Base-by-base conservation (phyloP, 108 stramenopile genomes). In the Licmophora abbreviata region DNA sequence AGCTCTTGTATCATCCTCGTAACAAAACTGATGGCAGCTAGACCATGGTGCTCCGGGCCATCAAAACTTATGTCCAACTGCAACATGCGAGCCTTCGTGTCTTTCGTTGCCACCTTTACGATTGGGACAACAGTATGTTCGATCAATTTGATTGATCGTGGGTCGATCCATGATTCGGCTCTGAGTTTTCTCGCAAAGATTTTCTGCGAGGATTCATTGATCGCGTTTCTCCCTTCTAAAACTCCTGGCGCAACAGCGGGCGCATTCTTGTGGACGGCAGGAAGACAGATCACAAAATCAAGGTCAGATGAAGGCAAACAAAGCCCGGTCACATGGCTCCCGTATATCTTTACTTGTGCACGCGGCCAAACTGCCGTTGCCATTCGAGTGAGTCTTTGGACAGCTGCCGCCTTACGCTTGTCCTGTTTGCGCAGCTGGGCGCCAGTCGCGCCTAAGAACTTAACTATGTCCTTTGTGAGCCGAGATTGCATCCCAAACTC, bases 221-320 rank as follows among this genome's bases (percentile, higher is more conserved):
- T 92, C 21, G 95, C 95, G 58, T 95, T 95, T 59, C 95, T 65
- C 33, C 95, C 92, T 68, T 95, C 95, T 34, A 95, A 54, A 33
- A 81, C 93, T 35, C 95, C 95, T 8, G 95, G 93, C 9, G 92
- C 78, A 31, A 69, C 68, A 25, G 95, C 93, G 18, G 81, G 85
- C 11, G 83, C 86, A 45, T 89, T 86, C 51, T 87, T 87, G 61
- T 92, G 92, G n/a, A 89, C 88, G 23, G 83, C 82, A 25, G 94
- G 94, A 29, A 95, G 77, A 48, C 88, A 91, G 15, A 95, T 91
- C 14, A 95, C 86, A 55, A 95, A 93, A 49, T 95, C 94, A 34
- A 95, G 63, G 56, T 95, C 94, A 26, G 84, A 87, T n/a, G 76
- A 77, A 10, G 92, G 94, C 45, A 93, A 56, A 25, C 81, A 83